These are phyloP conservation scores for Pichia kudriavzevii DNA, from an alignment of 1,139 yeast genomes.

Conservation along the genomic window DNA sequence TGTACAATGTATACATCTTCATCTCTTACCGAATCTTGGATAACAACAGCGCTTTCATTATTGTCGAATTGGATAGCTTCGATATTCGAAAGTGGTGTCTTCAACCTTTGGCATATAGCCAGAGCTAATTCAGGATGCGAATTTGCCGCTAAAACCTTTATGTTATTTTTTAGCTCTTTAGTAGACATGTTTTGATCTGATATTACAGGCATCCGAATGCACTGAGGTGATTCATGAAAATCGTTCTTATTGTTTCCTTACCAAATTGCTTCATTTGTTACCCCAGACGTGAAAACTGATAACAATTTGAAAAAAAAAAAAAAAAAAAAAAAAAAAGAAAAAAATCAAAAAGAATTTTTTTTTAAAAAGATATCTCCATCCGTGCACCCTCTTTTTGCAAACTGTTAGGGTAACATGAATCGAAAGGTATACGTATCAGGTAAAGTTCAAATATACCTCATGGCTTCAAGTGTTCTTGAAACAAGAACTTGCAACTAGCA, in stretches of 20 bases:
- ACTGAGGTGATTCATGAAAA: no score
- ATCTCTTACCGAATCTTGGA: slow-evolving; percentile 71
- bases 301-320: slow-evolving; percentile 1
- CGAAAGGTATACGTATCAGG: no score
- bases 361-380: no score
- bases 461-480: no score
- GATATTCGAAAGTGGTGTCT: slow-evolving; percentile 53
- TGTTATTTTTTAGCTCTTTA: slow-evolving; percentile 40
- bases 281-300: background rate
- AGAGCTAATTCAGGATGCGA: slow-evolving; percentile 87
- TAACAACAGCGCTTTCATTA: slow-evolving; percentile 63
- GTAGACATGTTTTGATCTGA: no score
- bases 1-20: slow-evolving; percentile 71
- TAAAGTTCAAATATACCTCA: no score
- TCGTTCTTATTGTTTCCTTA: no score
- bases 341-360: slow-evolving; percentile 1
- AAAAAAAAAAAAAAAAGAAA: slow-evolving; percentile 1
- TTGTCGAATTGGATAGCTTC: slow-evolving; percentile 66
- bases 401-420: no score
- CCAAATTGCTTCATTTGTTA: no score
- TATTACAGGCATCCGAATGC: no score
- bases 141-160: slow-evolving; percentile 81
- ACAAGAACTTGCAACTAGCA: no score
- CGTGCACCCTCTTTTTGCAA: slow-evolving; percentile 3
- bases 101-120: slow-evolving; percentile 58